Evolutionary conservation across 768 basidiomycete species (phyloP), one percentile per base, ranked within the genome.

Genomic region (Hygrophoropsis aurantiaca): DNA sequence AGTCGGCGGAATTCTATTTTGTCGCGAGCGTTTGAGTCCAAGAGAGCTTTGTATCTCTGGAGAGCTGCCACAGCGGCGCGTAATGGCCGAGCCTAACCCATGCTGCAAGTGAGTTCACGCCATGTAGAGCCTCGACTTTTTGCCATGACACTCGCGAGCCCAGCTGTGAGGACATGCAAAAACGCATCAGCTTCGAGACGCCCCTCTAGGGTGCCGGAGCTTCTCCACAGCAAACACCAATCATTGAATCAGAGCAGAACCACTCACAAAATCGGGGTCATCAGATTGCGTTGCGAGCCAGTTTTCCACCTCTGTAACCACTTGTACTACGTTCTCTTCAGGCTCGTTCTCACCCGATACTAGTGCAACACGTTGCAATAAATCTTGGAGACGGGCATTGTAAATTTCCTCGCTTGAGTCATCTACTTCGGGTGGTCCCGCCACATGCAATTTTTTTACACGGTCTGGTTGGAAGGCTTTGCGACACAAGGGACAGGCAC

Each of bases 391-490:
- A 20, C 72, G 63, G 15, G 67, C 62, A 40, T 75, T 72, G 68
- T 74, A 77, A 27, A 67, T 58, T 23, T 71, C 73, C 46, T 61
- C 65, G 39, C 58, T 58, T 32, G 70, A 68, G 30, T 71, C 61
- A 38, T 62, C 55, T 11, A 59, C 49, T 11, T 68, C 71, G 42
- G 69, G 65, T 42, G 69, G 71, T 54, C 81, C 55, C 40, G 64
- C 84, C 55, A 87, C 77, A 62, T 85, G 82, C n/a, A 87, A 67
- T 58, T 77, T 83, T 68, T 83, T 85, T 58, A 81, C 66, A 47
- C 78, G 74, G 35, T 78, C 75, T n/a, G 72, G 70, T 34, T 67
- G 60, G 67, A 81, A 87, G 0, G 70, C 40, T 58, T 81, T 84
- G 55, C 85, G 78, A 62, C 85, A 87, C 21, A 87, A 74, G 2